A percentile compares a stretch with the other conserved stretches of the same genome.
Conservation (phyloP, 352 stramenopile species). For the Globisporangium iwayamae region DNA sequence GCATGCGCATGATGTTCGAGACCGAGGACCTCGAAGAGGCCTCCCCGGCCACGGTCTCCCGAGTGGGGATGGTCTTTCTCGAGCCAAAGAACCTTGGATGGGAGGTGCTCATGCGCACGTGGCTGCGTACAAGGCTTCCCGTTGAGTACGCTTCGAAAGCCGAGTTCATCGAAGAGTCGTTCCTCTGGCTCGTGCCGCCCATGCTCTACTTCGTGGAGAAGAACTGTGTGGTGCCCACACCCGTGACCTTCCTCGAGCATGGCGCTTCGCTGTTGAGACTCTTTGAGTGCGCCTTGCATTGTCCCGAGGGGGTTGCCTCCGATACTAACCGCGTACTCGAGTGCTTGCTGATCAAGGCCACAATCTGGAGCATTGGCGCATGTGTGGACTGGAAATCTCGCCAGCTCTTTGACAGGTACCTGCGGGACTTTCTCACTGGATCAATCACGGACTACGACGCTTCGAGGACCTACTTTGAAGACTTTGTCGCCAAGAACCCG, state of each 20-base stretch:
- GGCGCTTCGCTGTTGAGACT: slow-evolving; percentile 79
- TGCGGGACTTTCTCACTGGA: slow-evolving; percentile 68
- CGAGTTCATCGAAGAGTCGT: slow-evolving; percentile 67
- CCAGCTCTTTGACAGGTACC: slow-evolving; percentile 77
- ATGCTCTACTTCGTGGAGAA: slow-evolving; percentile 93
- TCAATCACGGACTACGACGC: slow-evolving; percentile 26
- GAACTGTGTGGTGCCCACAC: slow-evolving; percentile 73
- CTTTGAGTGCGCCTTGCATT: slow-evolving; percentile 78
- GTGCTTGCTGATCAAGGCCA: slow-evolving; percentile 80
- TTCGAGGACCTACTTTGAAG: slow-evolving; percentile 54
- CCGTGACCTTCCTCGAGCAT: slow-evolving; percentile 90
- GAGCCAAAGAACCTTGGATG: slow-evolving; percentile 90
- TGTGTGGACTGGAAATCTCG: slow-evolving; percentile 88
- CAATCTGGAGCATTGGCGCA: slow-evolving; percentile 90
- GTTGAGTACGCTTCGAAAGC: slow-evolving; percentile 28
- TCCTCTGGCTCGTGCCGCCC: slow-evolving; percentile 89
- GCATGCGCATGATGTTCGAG: slow-evolving; percentile 96
- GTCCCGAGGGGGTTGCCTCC: slow-evolving; percentile 45
- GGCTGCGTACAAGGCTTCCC: slow-evolving; percentile 64
- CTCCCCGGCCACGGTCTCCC: slow-evolving; percentile 88
- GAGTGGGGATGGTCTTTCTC: slow-evolving; percentile 92
- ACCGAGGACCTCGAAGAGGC: slow-evolving; percentile 90
- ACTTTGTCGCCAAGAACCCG: slow-evolving; percentile 87
- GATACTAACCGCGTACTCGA: slow-evolving; percentile 83
- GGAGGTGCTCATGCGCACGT: slow-evolving; percentile 86